Percentiles rank a stretch among this genome's conserved stretches.
Evolutionary conservation across 257 asterid species (phyloP).

Genomic region (Solanum neorickii): DNA sequence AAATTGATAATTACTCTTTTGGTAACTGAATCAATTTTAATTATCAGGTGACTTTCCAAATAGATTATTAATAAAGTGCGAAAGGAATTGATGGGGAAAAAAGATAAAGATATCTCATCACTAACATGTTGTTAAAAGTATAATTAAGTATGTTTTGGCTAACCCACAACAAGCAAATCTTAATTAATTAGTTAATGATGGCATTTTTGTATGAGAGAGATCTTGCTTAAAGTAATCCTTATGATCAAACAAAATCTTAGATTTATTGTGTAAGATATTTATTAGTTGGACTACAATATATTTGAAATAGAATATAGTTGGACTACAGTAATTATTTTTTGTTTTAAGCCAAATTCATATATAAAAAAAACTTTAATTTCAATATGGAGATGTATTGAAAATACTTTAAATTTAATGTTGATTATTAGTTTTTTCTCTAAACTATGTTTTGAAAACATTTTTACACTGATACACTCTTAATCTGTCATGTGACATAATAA

Average conservation of each 20-base stretch:
- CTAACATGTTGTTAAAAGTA: neutral
- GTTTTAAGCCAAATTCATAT: too few relatives aligned
- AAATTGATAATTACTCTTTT: too few relatives aligned
- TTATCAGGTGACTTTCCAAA: too few relatives aligned
- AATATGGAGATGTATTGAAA: neutral
- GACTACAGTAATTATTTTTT: too few relatives aligned
- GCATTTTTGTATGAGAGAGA: neutral
- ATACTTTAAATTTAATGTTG: too few relatives aligned
- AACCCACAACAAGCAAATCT: neutral
- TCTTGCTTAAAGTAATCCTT: neutral
- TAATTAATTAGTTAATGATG: neutral
- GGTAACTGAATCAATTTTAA: too few relatives aligned
- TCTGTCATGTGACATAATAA: neutral
- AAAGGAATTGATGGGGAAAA: neutral
- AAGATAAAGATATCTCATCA: neutral
- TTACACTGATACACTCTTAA: neutral
- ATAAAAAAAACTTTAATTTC: too few relatives aligned
- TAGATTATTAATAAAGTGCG: too few relatives aligned
- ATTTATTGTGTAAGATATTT: neutral
- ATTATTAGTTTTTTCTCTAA: too few relatives aligned
- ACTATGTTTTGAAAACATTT: too few relatives aligned
- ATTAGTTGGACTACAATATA: neutral
- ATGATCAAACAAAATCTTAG: neutral
- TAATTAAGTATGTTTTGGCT: neutral
- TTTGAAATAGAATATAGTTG: neutral